Evolutionary conservation across 2,329 filamentous ascomycete species (phyloP), one percentile per base, ranked within the genome.

Genomic region (Hymenoscyphus salicellus): DNA sequence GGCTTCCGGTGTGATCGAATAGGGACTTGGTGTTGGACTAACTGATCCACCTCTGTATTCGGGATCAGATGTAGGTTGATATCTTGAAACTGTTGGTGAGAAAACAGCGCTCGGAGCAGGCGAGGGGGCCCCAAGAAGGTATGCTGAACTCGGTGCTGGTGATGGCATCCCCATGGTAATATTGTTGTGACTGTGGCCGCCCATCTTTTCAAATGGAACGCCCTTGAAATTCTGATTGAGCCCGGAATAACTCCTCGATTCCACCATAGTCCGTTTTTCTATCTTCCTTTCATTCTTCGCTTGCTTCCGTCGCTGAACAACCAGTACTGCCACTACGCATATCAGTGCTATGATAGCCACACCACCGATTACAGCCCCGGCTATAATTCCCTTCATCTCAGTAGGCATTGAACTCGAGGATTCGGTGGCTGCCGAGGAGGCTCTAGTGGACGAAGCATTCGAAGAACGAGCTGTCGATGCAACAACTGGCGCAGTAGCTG

Each of bases 191-290:
- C 60, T 55, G n/a, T 36, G 49, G 26, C 17, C 20, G 26, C 30
- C 20, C 20, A 20, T 41, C 26, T 30, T 55, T 20, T 46, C 23
- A 30, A 61, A 55, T 17, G 60, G 60, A 16, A 56, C 60, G 28
- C 60, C 60, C 11, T 43, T 46, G 38, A 61, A 61, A 26, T 33
- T 30, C 38, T 41, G 11, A 23, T 61, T 61, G 32, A 61, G 46
- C 16, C 60, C 60, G 5, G 60, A 52, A 28, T 55, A 55, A 11
- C n/a, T 61, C 28, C 60, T 28, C 26, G 43, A 55, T 56, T 61
- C 60, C 28, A 56, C 26, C n/a, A 46, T 56, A 16, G 32, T 46
- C 8, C 20, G 43, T 23, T 56, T 61, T 30, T 61, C n/a, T 11
- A 23, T 32, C n/a, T 55, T 23, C 30, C 20, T 20, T n/a, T 33